A percentile compares a stretch with the other conserved stretches of the same genome.
These are phyloP conservation scores for Sutorius eximius DNA, from an alignment of 1,284 basidiomycete genomes.

Conservation along the genomic window DNA sequence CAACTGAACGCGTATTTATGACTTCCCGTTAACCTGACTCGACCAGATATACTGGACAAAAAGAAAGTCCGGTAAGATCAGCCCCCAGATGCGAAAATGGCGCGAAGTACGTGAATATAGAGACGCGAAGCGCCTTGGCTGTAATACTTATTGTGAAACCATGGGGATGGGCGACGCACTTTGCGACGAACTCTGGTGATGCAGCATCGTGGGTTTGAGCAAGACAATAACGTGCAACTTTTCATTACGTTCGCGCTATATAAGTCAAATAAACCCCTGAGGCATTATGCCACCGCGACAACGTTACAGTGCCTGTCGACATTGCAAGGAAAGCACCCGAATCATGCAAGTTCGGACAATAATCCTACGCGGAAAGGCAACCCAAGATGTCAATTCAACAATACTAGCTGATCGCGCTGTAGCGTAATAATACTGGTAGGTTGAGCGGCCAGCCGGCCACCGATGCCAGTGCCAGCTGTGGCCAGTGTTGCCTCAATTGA, in stretches of 20 bases:
- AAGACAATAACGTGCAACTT: slow-evolving; percentile 26
- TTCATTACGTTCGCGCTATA: slow-evolving; percentile 8
- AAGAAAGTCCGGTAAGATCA: slow-evolving; percentile 9
- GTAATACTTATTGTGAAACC: slow-evolving; percentile 32
- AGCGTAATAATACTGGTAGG: no score
- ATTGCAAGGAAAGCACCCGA: no score
- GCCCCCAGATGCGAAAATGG: neutral
- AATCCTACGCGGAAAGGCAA: neutral
- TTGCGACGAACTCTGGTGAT: neutral
- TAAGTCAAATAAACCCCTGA: slow-evolving; percentile 18
- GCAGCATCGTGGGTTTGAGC: slow-evolving; percentile 9
- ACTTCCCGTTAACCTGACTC: slow-evolving; percentile 1
- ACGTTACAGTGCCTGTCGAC: no score
- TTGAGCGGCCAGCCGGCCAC: no score
- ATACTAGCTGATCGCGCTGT: neutral
- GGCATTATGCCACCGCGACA: neutral
- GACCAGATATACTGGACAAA: slow-evolving; percentile 24
- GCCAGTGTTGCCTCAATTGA: no score
- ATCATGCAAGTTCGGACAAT: neutral
- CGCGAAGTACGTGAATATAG: slow-evolving; percentile 24
- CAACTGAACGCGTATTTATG: slow-evolving; percentile 26
- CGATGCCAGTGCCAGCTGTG: no score
- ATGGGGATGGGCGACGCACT: slow-evolving; percentile 23
- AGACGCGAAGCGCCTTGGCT: slow-evolving; percentile 15
- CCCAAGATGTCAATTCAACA: neutral